Evolutionary conservation across 2,329 filamentous ascomycete species (phyloP).

Genomic region (Aurifilum marmelostoma): DNA sequence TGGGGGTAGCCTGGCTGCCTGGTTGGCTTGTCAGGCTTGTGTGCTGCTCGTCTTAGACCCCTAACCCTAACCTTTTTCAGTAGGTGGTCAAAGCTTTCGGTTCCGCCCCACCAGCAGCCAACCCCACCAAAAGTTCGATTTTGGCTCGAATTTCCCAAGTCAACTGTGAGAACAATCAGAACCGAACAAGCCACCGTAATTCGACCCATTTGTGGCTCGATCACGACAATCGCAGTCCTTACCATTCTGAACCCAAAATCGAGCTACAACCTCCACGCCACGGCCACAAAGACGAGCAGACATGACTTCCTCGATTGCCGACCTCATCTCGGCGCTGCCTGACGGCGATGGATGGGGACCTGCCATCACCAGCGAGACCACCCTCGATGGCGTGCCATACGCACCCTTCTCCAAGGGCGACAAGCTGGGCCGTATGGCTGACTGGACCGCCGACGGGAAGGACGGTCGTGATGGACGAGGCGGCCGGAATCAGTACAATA

Average conservation of each 20-base stretch:
- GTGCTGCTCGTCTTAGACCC: background rate
- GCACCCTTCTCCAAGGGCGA: slow-evolving; percentile 98
- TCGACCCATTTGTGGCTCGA: slow-evolving; percentile 10
- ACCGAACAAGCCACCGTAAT: slow-evolving; percentile 1
- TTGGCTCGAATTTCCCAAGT: slow-evolving; percentile 20
- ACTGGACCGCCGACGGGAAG: slow-evolving; percentile 94
- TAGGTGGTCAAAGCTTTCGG: slow-evolving; percentile 10
- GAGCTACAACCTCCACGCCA: background rate
- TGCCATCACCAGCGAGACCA: slow-evolving; percentile 78
- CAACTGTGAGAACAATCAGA: slow-evolving; percentile 20
- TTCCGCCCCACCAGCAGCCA: slow-evolving; percentile 9
- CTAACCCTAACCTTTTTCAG: background rate
- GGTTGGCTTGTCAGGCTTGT: background rate
- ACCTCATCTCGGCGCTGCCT: slow-evolving; percentile 72
- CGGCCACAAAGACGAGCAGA: slow-evolving; percentile 15
- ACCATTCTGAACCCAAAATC: background rate
- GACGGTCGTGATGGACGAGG: slow-evolving; percentile 72
- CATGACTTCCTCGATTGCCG: slow-evolving; percentile 47
- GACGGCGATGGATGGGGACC: slow-evolving; percentile 87
- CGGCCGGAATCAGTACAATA: slow-evolving; percentile 85
- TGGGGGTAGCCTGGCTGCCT: no score
- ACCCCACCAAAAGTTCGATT: slow-evolving; percentile 29
- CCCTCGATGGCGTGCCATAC: slow-evolving; percentile 92
- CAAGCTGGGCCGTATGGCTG: slow-evolving; percentile 98
- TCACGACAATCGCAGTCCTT: background rate